Percentiles rank a stretch among this genome's conserved stretches.
Evolutionary conservation across 2,329 filamentous ascomycete genomes (phyloP).

Genomic region (Aspergillus japonicus): DNA sequence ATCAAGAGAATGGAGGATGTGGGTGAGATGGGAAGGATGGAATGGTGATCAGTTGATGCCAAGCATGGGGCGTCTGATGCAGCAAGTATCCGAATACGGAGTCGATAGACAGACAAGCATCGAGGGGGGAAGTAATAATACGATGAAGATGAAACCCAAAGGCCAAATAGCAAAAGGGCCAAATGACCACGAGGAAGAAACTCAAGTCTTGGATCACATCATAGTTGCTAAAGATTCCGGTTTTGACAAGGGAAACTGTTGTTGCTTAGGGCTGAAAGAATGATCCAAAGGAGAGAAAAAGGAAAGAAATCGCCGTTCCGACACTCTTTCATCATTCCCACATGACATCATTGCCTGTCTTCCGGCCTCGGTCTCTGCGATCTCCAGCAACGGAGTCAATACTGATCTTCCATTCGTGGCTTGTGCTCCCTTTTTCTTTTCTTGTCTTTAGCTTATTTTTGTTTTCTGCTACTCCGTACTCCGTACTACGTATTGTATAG

Average conservation of each 20-base stretch:
- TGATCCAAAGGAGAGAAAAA: not conserved
- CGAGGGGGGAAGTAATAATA: too few relatives aligned
- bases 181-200: not conserved
- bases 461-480: not conserved
- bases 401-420: not conserved
- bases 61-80: not conserved
- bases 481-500: too few relatives aligned
- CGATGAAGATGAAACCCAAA: too few relatives aligned
- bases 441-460: not conserved
- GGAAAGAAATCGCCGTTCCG: not conserved
- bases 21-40: not conserved
- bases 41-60: not conserved
- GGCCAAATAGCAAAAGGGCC: not conserved
- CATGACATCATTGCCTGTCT: not conserved
- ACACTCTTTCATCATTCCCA: not conserved
- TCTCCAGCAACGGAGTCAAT: not conserved
- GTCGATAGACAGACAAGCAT: not conserved
- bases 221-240: not conserved
- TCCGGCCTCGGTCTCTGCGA: constrained; percentile 11
- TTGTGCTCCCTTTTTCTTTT: not conserved
- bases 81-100: not conserved
- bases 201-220: constrained; percentile 8
- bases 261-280: not conserved
- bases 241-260: not conserved
- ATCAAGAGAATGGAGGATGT: not conserved